These are phyloP conservation scores for Pseudocercospora eumusae DNA, from an alignment of 2,329 filamentous ascomycete species.

Conservation along the genomic window DNA sequence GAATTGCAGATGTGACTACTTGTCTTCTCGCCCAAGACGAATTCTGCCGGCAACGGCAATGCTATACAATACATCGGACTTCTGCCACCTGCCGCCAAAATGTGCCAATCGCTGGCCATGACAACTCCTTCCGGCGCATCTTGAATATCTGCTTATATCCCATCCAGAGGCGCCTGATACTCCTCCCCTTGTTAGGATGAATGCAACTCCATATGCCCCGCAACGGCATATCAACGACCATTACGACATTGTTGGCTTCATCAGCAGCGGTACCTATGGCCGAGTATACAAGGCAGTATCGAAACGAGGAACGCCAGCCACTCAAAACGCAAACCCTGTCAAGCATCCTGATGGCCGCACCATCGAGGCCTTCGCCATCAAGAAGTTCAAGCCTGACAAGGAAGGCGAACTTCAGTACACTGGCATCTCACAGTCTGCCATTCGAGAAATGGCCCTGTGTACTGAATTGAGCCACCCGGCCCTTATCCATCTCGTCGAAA, in stretches of 20 bases:
- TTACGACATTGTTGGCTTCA: slow-evolving; percentile 97
- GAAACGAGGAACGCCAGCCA: slow-evolving; percentile 69
- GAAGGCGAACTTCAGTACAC: slow-evolving; percentile 97
- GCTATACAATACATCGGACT: not conserved
- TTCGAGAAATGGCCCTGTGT: slow-evolving; percentile 96
- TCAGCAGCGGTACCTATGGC: slow-evolving; percentile 96
- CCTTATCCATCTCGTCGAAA: slow-evolving; percentile 87
- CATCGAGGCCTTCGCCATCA: slow-evolving; percentile 89
- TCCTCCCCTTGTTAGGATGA: slow-evolving; percentile 39
- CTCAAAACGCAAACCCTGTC: slow-evolving; percentile 26
- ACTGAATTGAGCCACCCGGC: slow-evolving; percentile 87
- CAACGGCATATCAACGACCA: slow-evolving; percentile 89
- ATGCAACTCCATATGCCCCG: slow-evolving; percentile 54
- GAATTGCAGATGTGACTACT: not conserved
- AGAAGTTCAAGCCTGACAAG: slow-evolving; percentile 99
- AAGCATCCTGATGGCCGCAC: slow-evolving; percentile 37
- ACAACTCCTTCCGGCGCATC: slow-evolving; percentile 11
- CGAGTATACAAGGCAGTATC: slow-evolving; percentile 94
- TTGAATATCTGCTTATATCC: slow-evolving; percentile 13
- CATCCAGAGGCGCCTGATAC: slow-evolving; percentile 33
- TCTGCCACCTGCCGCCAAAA: not conserved
- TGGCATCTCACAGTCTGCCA: slow-evolving; percentile 93
- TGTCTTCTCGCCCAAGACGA: not conserved
- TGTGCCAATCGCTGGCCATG: not conserved
- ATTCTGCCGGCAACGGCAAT: not conserved